phyloP scores from a whole-genome alignment of 305 asterid species.

The Plantago rigida region DNA sequence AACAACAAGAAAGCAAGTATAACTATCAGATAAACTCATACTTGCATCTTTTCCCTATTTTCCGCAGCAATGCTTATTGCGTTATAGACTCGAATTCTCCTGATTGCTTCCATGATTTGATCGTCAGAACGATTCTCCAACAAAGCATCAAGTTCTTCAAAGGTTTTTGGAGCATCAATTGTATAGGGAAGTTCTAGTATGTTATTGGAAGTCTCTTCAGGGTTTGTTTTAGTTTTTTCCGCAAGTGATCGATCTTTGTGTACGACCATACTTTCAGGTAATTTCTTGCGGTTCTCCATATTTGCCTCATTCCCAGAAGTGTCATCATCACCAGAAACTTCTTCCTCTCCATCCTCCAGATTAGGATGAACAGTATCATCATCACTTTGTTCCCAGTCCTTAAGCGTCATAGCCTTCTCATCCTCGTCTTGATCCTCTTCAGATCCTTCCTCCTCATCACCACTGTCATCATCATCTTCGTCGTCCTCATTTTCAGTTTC shows the following conservation, averaged over 20 bases:
- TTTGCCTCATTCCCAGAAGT: conserved; percentile 24
- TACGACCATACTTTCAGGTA: conserved; percentile 29
- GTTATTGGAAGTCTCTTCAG: conserved; percentile 26
- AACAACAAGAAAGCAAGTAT: conserved; percentile 17
- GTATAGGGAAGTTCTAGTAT: conserved; percentile 80
- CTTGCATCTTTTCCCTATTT: conserved; percentile 87
- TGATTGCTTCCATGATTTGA: conserved; percentile 76
- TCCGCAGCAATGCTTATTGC: conserved; percentile 78
- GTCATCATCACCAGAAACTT: conserved; percentile 23
- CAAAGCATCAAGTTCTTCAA: conserved; percentile 59
- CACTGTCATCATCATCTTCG: conserved; percentile 32
- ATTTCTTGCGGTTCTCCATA: conserved; percentile 22
- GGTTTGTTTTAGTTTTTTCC: conserved; percentile 26
- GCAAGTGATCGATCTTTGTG: conserved; percentile 23
- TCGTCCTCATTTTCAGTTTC: conserved; percentile 46
- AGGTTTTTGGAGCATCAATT: conserved; percentile 81
- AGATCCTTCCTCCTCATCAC: conserved; percentile 35
- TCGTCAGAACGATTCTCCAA: conserved; percentile 67
- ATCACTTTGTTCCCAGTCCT: conserved; percentile 97
- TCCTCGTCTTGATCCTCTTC: conserved; percentile 38
- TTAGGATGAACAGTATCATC: conserved; percentile 50
- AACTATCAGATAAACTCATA: conserved; percentile 26
- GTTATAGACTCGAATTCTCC: conserved; percentile 71
- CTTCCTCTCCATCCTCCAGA: conserved; percentile 53
- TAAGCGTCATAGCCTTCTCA: conserved; percentile 39